Evolutionary conservation across 1,284 basidiomycete species (phyloP).

Genomic region (Chondrostereum purpureum): DNA sequence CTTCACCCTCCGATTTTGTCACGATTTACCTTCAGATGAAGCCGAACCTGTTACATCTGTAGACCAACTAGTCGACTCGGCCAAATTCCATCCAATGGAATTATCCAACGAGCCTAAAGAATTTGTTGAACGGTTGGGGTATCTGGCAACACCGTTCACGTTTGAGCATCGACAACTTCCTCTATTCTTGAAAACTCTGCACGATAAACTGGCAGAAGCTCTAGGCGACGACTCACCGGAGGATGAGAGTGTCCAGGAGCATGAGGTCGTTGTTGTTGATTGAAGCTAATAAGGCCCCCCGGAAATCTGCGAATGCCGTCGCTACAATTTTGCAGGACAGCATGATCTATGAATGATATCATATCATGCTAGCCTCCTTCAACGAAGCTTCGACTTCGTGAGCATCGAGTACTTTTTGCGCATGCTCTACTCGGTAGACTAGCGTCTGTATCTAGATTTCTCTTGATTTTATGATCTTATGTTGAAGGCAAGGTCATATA

Average conservation of each 20-base stretch:
- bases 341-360: no score
- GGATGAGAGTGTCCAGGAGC: conserved; percentile 22
- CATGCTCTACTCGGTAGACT: no score
- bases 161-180: conserved; percentile 60
- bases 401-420: no score
- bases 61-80: conserved; percentile 37
- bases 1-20: conserved; percentile 50
- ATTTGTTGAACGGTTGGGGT: conserved; percentile 51
- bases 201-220: conserved; percentile 39
- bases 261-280: conserved; percentile 14
- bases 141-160: conserved; percentile 56
- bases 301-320: no score
- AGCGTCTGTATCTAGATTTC: no score
- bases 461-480: no score
- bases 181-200: conserved; percentile 43
- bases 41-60: conserved; percentile 22
- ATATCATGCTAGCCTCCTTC: no score
- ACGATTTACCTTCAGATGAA: conserved; percentile 24
- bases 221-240: conserved; percentile 24
- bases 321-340: no score
- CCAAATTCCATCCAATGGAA: conserved; percentile 57
- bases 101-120: conserved; percentile 53
- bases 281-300: no score
- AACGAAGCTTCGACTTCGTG: no score
- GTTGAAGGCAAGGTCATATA: no score